A percentile compares a stretch with the other conserved stretches of the same genome.
Conservation (phyloP, 352 stramenopile species). For the Phytophthora pinifolia region DNA sequence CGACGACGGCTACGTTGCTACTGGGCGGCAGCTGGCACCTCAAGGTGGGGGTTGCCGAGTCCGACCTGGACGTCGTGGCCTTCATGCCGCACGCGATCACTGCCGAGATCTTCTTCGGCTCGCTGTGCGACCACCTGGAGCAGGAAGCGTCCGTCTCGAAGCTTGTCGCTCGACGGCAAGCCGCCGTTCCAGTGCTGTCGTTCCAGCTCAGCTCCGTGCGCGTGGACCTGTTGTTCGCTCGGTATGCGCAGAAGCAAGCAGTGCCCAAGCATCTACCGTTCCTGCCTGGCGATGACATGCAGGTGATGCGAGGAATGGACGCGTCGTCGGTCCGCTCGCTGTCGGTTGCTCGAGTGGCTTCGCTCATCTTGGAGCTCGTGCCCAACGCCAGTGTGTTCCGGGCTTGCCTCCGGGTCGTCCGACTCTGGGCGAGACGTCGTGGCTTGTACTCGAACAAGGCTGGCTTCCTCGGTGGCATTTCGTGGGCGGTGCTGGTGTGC, state of each 20-base stretch:
- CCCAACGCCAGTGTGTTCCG: conserved; percentile 73
- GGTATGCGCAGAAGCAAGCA: conserved; percentile 52
- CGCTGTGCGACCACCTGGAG: conserved; percentile 54
- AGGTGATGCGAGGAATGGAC: conserved; percentile 79
- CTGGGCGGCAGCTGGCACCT: conserved; percentile 82
- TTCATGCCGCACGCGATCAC: conserved; percentile 69
- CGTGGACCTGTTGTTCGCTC: conserved; percentile 79
- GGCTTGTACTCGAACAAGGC: conserved; percentile 87
- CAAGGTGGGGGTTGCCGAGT: conserved; percentile 74
- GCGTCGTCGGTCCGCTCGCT: conserved; percentile 71
- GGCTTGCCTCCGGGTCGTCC: conserved; percentile 70
- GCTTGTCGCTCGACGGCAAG: conserved; percentile 75
- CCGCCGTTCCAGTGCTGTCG: conserved; percentile 65
- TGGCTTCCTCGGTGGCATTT: conserved; percentile 80
- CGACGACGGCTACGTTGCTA: conserved; percentile 57
- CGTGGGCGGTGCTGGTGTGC: conserved; percentile 84
- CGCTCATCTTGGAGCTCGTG: conserved; percentile 80
- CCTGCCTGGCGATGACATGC: conserved; percentile 53
- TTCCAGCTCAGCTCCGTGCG: conserved; percentile 72
- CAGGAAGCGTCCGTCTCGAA: conserved; percentile 43
- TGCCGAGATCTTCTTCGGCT: conserved; percentile 65
- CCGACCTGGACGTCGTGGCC: conserved; percentile 78
- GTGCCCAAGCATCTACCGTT: conserved; percentile 80
- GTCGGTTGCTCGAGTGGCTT: conserved; percentile 75
- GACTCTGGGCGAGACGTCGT: conserved; percentile 70